Evolutionary conservation across 164 flowering plant species (phyloP).

Genomic region (Magnolia officinalis): DNA sequence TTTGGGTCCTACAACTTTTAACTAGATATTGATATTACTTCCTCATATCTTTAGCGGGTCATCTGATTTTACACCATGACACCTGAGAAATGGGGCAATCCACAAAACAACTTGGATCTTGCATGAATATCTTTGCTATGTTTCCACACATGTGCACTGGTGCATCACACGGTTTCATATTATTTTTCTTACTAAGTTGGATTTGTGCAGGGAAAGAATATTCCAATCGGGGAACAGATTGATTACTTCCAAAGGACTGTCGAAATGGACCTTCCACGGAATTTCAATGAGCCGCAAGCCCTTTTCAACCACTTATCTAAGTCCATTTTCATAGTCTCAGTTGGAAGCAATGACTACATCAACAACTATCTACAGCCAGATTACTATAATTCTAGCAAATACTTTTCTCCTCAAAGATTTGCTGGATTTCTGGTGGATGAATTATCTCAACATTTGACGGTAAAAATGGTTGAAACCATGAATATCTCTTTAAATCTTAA

Average conservation of each 20-base stretch:
- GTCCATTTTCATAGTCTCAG: conserved; percentile 1
- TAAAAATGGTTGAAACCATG: not conserved
- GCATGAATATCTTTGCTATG: too few species aligned
- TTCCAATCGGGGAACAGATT: not conserved
- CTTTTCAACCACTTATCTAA: not conserved
- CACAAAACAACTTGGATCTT: too few species aligned
- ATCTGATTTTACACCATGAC: too few species aligned
- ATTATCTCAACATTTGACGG: not conserved
- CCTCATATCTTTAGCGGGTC: too few species aligned
- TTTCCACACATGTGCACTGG: too few species aligned
- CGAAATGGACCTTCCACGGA: not conserved
- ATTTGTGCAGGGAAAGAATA: not conserved
- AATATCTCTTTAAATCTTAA: too few species aligned
- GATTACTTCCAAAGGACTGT: not conserved
- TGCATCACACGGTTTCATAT: too few species aligned
- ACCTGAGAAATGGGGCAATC: too few species aligned
- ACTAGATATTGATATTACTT: too few species aligned
- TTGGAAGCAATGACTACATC: conserved; percentile 6
- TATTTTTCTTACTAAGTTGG: not conserved
- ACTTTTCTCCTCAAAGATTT: not conserved
- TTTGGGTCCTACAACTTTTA: too few species aligned
- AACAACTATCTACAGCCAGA: conserved; percentile 5
- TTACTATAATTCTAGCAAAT: not conserved
- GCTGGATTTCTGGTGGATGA: not conserved
- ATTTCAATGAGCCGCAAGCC: not conserved